phyloP scores from a whole-genome alignment of 352 stramenopile species.

The Phytophthora sansomeana region DNA sequence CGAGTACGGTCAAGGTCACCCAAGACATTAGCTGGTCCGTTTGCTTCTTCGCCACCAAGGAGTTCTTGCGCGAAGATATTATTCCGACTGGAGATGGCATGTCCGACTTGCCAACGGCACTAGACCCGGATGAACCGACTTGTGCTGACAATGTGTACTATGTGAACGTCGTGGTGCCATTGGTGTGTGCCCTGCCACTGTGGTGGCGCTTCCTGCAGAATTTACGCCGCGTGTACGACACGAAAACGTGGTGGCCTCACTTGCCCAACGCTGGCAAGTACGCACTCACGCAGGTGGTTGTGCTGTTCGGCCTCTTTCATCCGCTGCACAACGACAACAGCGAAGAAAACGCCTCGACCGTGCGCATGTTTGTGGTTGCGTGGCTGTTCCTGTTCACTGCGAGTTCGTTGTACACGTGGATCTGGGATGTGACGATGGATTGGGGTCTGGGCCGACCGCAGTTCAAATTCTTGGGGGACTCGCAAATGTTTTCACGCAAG shows the following conservation, averaged over 20 bases:
- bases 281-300: slow-evolving; percentile 82
- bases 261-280: slow-evolving; percentile 98
- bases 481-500: slow-evolving; percentile 86
- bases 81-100: slow-evolving; percentile 27
- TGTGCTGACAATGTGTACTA: slow-evolving; percentile 91
- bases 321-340: slow-evolving; percentile 64
- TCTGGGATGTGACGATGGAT: slow-evolving; percentile 90
- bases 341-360: slow-evolving; percentile 24
- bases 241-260: slow-evolving; percentile 95
- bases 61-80: slow-evolving; percentile 90
- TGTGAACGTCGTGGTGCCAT: slow-evolving; percentile 94
- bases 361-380: slow-evolving; percentile 63
- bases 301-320: slow-evolving; percentile 89
- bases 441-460: slow-evolving; percentile 85
- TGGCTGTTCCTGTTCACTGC: slow-evolving; percentile 86
- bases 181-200: slow-evolving; percentile 95
- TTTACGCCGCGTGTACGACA: slow-evolving; percentile 95
- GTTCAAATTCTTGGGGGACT: slow-evolving; percentile 79
- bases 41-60: slow-evolving; percentile 95
- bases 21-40: slow-evolving; percentile 94
- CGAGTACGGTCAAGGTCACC: slow-evolving; percentile 85
- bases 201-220: slow-evolving; percentile 98
- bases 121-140: slow-evolving; percentile 23
- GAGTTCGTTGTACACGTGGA: slow-evolving; percentile 84
- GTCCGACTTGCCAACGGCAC: slow-evolving; percentile 13